These are phyloP conservation scores for Rhinocladiella mackenziei DNA, from an alignment of 2,329 filamentous ascomycete genomes.

Conservation along the genomic window DNA sequence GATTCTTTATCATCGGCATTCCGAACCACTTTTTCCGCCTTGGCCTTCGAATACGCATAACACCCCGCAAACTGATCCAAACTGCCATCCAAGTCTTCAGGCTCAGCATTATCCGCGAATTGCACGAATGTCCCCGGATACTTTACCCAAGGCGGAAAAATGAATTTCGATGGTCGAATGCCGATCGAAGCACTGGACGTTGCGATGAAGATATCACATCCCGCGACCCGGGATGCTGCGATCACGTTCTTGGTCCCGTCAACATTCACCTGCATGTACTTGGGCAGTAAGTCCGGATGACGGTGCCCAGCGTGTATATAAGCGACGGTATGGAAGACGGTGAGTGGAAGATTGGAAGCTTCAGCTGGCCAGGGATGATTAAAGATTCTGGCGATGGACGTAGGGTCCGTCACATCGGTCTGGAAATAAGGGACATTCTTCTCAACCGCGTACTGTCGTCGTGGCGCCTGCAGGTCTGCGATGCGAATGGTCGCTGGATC, in stretches of 20 bases:
- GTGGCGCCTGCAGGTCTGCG: constrained; percentile 48
- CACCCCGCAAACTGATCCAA: constrained; percentile 41
- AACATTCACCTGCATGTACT: constrained; percentile 50
- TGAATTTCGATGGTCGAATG: constrained; percentile 42
- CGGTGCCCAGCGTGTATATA: constrained; percentile 52
- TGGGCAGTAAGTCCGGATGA: constrained; percentile 43
- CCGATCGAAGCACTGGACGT: constrained; percentile 52
- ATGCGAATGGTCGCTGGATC: constrained; percentile 51
- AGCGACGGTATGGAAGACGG: constrained; percentile 57
- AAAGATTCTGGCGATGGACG: constrained; percentile 47
- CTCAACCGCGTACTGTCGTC: constrained; percentile 42
- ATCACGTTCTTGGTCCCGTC: constrained; percentile 50
- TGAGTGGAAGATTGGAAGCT: constrained; percentile 46
- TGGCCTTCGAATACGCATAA: constrained; percentile 51
- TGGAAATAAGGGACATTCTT: constrained; percentile 44
- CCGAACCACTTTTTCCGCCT: constrained; percentile 51
- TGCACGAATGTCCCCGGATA: constrained; percentile 44
- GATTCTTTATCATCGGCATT: constrained; percentile 37
- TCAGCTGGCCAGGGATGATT: constrained; percentile 44
- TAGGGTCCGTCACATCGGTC: constrained; percentile 50
- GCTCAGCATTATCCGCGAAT: constrained; percentile 42
- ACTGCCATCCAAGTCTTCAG: constrained; percentile 37
- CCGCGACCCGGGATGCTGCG: constrained; percentile 44
- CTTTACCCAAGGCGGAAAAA: constrained; percentile 43
- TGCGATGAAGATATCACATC: constrained; percentile 50